Evolutionary conservation across 2,329 filamentous ascomycete species (phyloP).

Genomic region (Monilinia fructicola): DNA sequence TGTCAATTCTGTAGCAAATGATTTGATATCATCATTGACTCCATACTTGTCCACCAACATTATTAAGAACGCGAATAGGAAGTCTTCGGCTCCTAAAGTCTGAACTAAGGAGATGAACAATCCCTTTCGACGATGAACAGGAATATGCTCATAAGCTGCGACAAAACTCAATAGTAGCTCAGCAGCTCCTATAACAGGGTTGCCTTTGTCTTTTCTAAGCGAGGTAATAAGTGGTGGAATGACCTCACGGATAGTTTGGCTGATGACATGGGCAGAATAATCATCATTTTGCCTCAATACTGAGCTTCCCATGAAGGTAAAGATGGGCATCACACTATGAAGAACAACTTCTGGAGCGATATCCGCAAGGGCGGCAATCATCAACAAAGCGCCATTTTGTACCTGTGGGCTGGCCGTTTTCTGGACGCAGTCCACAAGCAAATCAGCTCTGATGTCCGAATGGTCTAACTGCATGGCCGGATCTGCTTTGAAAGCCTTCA

Average conservation of each 20-base stretch:
- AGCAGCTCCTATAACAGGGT: constrained; percentile 75
- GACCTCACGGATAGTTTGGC: constrained; percentile 90
- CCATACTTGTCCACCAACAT: constrained; percentile 91
- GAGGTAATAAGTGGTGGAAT: constrained; percentile 88
- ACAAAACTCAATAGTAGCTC: constrained; percentile 95
- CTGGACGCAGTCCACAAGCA: constrained; percentile 91
- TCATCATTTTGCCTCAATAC: constrained; percentile 91
- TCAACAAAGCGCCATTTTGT: constrained; percentile 83
- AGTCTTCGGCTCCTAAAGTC: constrained; percentile 82
- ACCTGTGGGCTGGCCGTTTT: constrained; percentile 90
- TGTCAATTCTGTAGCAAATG: constrained; percentile 74
- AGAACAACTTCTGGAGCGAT: constrained; percentile 88
- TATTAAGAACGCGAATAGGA: constrained; percentile 80
- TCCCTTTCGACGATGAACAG: constrained; percentile 75
- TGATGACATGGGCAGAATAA: constrained; percentile 93
- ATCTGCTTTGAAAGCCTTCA: constrained; percentile 69
- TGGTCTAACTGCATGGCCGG: constrained; percentile 67
- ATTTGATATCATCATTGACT: constrained; percentile 67
- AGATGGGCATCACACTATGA: constrained; percentile 98
- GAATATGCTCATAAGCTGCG: constrained; percentile 94
- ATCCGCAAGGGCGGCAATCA: constrained; percentile 83
- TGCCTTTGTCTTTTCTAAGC: constrained; percentile 75
- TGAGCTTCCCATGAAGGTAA: constrained; percentile 95
- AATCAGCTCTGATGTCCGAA: constrained; percentile 78
- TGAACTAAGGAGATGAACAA: constrained; percentile 83